These are phyloP conservation scores for Yarrowia bubula DNA, from an alignment of 805 yeast species.

Conservation along the genomic window DNA sequence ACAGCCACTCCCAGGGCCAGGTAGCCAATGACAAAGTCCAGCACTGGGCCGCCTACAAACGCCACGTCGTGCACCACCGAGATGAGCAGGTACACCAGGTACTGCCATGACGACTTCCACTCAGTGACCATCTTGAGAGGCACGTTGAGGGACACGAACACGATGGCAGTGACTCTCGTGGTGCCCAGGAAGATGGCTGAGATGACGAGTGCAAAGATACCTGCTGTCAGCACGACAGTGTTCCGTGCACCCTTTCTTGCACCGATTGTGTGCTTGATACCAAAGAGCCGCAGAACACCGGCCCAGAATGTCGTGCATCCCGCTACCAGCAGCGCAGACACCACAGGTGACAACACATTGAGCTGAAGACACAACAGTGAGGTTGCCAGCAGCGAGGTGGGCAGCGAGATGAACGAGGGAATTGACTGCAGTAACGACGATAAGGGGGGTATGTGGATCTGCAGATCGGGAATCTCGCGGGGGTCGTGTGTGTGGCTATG, in stretches of 20 bases:
- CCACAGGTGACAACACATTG: constrained; percentile 24
- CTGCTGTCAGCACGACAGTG: constrained; percentile 31
- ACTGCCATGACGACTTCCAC: constrained; percentile 26
- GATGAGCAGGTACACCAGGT: constrained; percentile 25
- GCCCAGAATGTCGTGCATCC: constrained; percentile 34
- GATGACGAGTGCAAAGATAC: constrained; percentile 30
- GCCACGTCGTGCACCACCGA: constrained; percentile 30
- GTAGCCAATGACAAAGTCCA: constrained; percentile 29
- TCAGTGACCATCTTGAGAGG: constrained; percentile 26
- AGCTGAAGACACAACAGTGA: constrained; percentile 30
- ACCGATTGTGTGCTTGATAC: constrained; percentile 20
- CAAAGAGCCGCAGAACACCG: constrained; percentile 31
- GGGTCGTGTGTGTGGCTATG: not conserved
- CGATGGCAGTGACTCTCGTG: constrained; percentile 30
- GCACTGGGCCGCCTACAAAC: not conserved
- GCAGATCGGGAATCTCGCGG: not conserved
- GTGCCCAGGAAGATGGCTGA: constrained; percentile 34
- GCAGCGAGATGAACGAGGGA: constrained; percentile 38
- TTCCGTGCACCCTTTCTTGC: constrained; percentile 14
- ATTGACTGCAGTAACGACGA: constrained; percentile 32
- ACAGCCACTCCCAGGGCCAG: constrained; percentile 28
- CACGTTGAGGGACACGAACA: constrained; percentile 31
- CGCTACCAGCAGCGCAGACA: constrained; percentile 30
- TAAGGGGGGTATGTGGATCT: not conserved
- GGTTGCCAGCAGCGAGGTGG: constrained; percentile 36